Percentiles rank a stretch among this genome's conserved stretches.
phyloP scores from a whole-genome alignment of 2,329 filamentous ascomycete species.

The Fusarium euwallaceae region DNA sequence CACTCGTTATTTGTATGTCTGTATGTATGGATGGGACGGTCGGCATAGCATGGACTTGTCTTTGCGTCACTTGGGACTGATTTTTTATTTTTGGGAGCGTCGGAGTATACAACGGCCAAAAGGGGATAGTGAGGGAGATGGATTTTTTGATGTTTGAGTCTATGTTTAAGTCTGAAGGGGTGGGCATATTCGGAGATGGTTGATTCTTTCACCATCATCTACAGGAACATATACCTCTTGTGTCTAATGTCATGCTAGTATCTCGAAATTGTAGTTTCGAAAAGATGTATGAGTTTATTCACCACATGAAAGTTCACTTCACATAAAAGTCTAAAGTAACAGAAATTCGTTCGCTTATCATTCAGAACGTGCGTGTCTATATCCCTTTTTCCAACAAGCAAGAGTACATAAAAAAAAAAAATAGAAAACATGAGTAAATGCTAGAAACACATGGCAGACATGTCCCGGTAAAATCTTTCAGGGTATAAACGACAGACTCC shows the following conservation, averaged over 20 bases:
- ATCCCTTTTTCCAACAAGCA: conserved; percentile 16
- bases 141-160: not conserved
- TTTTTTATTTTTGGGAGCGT: conserved; percentile 32
- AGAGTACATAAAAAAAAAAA: conserved; percentile 7
- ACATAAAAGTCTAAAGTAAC: not conserved
- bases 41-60: conserved; percentile 27
- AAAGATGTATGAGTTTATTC: not conserved
- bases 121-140: conserved; percentile 6
- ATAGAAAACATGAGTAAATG: conserved; percentile 4
- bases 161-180: not conserved
- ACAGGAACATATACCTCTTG: conserved; percentile 5
- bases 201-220: not conserved
- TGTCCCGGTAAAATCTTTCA: conserved; percentile 8
- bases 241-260: conserved; percentile 3
- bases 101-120: conserved; percentile 31
- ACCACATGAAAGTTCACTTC: not conserved
- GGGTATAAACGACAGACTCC: conserved; percentile 46
- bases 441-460: not conserved
- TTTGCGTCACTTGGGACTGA: conserved; percentile 2
- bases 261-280: not conserved
- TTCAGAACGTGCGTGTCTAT: conserved; percentile 36
- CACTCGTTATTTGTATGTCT: conserved; percentile 29
- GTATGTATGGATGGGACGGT: conserved; percentile 20
- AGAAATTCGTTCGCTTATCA: conserved; percentile 41
- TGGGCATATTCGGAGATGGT: not conserved